Evolutionary conservation across 1,284 basidiomycete genomes (phyloP).

Genomic region (Flammula alnicola): DNA sequence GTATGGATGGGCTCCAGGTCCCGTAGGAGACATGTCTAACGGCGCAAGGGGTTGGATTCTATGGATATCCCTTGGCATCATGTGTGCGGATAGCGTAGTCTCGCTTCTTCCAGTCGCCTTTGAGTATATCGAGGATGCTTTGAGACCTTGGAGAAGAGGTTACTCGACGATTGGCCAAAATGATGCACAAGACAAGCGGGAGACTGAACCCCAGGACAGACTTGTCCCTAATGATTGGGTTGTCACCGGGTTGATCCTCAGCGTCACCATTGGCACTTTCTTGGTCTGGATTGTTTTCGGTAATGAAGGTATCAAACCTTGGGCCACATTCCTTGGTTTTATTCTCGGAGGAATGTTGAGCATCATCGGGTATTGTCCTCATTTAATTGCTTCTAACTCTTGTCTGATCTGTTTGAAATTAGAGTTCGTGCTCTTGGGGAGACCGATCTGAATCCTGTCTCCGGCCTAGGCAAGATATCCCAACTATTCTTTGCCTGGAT

Average conservation of each 20-base stretch:
- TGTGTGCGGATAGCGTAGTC: constrained; percentile 90
- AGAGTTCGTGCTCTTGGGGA: constrained; percentile 91
- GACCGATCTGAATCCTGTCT: constrained; percentile 93
- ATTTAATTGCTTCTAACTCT: constrained; percentile 10
- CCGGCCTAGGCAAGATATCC: constrained; percentile 93
- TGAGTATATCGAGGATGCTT: constrained; percentile 52
- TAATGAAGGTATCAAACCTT: constrained; percentile 88
- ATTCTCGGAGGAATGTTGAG: constrained; percentile 84
- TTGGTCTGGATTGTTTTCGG: constrained; percentile 91
- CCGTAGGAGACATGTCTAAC: constrained; percentile 81
- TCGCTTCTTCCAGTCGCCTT: constrained; percentile 78
- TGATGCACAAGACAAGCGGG: constrained; percentile 51
- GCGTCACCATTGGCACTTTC: constrained; percentile 72
- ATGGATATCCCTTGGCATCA: constrained; percentile 94
- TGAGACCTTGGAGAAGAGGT: constrained; percentile 29
- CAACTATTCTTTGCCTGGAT: constrained; percentile 94
- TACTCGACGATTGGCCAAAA: constrained; percentile 25
- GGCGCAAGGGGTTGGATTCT: constrained; percentile 94
- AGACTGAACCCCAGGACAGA: constrained; percentile 79
- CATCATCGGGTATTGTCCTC: constrained; percentile 74
- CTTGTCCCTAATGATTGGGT: constrained; percentile 87
- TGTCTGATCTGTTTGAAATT: constrained; percentile 1
- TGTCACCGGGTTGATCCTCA: constrained; percentile 64
- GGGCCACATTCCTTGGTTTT: constrained; percentile 90
- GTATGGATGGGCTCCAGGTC: constrained; percentile 89